phyloP scores from a whole-genome alignment of 2,329 filamentous ascomycete species.

The Fusarium algeriense region DNA sequence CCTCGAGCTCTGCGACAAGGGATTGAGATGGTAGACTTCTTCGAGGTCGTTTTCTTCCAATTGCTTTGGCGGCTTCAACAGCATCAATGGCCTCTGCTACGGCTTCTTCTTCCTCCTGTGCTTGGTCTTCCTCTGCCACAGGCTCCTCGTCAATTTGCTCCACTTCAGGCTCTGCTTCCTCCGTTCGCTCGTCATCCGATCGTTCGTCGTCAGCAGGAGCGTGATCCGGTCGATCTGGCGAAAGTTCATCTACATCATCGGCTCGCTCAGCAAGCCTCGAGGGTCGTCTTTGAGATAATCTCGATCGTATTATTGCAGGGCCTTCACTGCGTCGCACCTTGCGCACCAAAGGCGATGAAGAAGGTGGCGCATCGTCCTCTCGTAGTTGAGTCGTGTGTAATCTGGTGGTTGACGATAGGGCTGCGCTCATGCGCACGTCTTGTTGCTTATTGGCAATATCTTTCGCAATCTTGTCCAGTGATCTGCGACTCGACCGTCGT shows the following conservation, averaged over 20 bases:
- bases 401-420: slow-evolving; percentile 56
- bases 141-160: slow-evolving; percentile 38
- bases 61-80: slow-evolving; percentile 56
- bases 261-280: slow-evolving; percentile 37
- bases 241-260: slow-evolving; percentile 51
- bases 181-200: slow-evolving; percentile 14
- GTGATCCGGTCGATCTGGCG: slow-evolving; percentile 45
- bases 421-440: slow-evolving; percentile 52
- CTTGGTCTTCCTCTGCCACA: slow-evolving; percentile 37
- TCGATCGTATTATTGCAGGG: slow-evolving; percentile 49
- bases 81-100: slow-evolving; percentile 59
- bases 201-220: slow-evolving; percentile 23
- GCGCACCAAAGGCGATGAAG: slow-evolving; percentile 58
- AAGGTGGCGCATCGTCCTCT: slow-evolving; percentile 48
- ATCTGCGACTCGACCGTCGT: slow-evolving; percentile 20
- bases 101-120: slow-evolving; percentile 40
- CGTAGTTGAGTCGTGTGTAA: slow-evolving; percentile 56
- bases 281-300: slow-evolving; percentile 41
- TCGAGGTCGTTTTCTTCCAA: slow-evolving; percentile 60
- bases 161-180: slow-evolving; percentile 2
- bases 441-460: slow-evolving; percentile 65
- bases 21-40: slow-evolving; percentile 54
- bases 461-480: slow-evolving; percentile 50
- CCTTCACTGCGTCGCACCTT: slow-evolving; percentile 56
- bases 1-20: slow-evolving; percentile 56